phyloP scores from a whole-genome alignment of 1,139 yeast species.

The Saccharomycopsis phalli region DNA sequence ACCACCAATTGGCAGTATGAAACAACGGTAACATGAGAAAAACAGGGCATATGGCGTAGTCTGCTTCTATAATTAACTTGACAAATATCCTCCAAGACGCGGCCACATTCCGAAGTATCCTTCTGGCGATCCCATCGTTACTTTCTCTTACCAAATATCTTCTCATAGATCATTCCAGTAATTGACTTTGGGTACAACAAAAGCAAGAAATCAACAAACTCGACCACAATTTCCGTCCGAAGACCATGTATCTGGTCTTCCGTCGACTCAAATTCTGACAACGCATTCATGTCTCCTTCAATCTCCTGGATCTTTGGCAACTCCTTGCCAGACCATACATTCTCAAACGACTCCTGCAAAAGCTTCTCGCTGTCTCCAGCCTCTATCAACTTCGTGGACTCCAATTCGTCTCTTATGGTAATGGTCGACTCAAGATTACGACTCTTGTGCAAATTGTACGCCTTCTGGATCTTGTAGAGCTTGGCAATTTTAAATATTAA shows the following conservation, averaged over 20 bases:
- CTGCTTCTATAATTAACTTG: no score
- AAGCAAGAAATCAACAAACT: slow-evolving; percentile 15
- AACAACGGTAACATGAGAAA: no score
- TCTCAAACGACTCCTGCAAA: slow-evolving; percentile 1
- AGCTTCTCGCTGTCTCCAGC: background rate
- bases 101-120: no score
- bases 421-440: background rate
- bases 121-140: no score
- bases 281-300: background rate
- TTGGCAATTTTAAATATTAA: slow-evolving; percentile 7
- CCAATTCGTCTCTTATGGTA: background rate
- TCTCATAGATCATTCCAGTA: slow-evolving; percentile 13
- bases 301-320: slow-evolving; percentile 2
- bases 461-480: slow-evolving; percentile 1
- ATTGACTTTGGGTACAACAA: slow-evolving; percentile 16
- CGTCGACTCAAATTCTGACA: slow-evolving; percentile 13
- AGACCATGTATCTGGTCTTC: slow-evolving; percentile 15
- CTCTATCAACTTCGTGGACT: background rate
- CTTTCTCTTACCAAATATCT: slow-evolving; percentile 6
- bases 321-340: slow-evolving; percentile 4
- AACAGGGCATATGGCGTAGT: no score
- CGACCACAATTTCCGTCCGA: slow-evolving; percentile 15
- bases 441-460: background rate
- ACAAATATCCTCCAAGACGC: no score
- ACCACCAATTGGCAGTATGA: no score